phyloP scores from a whole-genome alignment of 352 stramenopile species.

The Phytophthora pseudosyringae region DNA sequence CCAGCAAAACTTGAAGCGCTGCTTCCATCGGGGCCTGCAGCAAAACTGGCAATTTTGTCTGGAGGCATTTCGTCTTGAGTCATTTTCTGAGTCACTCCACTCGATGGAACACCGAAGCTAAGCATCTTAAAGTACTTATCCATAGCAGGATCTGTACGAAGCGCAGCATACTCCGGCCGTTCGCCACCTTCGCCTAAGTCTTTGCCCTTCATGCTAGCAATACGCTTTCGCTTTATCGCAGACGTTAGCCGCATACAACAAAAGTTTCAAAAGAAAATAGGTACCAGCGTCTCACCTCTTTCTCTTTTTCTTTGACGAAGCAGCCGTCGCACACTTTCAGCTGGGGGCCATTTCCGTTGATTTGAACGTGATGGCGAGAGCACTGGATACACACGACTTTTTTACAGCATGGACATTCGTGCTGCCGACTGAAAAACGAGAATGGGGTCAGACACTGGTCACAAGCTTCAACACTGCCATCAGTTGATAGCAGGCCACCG shows the following conservation, averaged over 20 bases:
- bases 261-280: conserved; percentile 3
- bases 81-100: conserved; percentile 83
- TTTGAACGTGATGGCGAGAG: conserved; percentile 58
- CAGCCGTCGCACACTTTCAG: conserved; percentile 76
- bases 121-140: conserved; percentile 91
- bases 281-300: conserved; percentile 41
- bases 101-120: conserved; percentile 70
- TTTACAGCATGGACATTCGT: conserved; percentile 57
- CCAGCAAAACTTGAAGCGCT: neutral
- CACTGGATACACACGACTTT: conserved; percentile 64
- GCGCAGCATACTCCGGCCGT: conserved; percentile 55
- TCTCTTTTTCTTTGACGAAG: conserved; percentile 76
- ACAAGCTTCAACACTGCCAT: conserved; percentile 43
- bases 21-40: conserved; percentile 48
- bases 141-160: conserved; percentile 67
- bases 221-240: conserved; percentile 45
- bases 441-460: conserved; percentile 68
- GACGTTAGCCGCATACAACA: conserved; percentile 14
- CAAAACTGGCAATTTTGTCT: conserved; percentile 70
- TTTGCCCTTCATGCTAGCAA: conserved; percentile 29
- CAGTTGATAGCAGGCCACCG: conserved; percentile 54
- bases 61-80: conserved; percentile 69
- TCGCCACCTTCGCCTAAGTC: conserved; percentile 29
- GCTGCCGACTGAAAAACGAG: conserved; percentile 77
- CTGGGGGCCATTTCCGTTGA: conserved; percentile 48